A percentile compares a stretch with the other conserved stretches of the same genome.
Evolutionary conservation across 345 rosid species (phyloP).

Genomic region (Hibiscus trionum): DNA sequence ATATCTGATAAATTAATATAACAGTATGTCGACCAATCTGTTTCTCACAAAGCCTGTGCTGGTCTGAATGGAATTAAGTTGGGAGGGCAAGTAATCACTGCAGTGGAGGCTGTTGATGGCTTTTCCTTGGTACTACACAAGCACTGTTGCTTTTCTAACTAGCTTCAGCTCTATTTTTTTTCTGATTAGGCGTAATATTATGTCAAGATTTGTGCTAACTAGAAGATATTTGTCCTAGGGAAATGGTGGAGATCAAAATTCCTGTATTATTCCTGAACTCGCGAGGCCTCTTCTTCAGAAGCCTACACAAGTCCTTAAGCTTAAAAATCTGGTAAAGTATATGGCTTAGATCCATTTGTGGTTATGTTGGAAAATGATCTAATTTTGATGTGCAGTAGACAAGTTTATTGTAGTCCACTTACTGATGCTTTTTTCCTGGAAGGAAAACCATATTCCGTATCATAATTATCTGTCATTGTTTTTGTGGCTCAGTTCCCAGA

Average conservation of each 20-base stretch:
- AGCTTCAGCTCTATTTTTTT: slow-evolving; percentile 6
- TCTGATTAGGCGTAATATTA: neutral
- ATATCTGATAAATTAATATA: neutral
- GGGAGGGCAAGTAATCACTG: slow-evolving; percentile 77
- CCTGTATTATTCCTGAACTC: slow-evolving; percentile 57
- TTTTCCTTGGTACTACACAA: slow-evolving; percentile 35
- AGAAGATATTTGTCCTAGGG: slow-evolving; percentile 34
- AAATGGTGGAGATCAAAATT: slow-evolving; percentile 33
- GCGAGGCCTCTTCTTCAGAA: slow-evolving; percentile 77
- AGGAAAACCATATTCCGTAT: neutral
- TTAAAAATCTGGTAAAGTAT: slow-evolving; percentile 62
- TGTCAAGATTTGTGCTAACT: slow-evolving; percentile 18
- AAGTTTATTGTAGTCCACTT: neutral
- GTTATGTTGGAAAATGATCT: neutral
- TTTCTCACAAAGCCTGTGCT: slow-evolving; percentile 71
- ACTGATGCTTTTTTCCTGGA: neutral
- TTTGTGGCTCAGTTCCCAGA: slow-evolving; percentile 48
- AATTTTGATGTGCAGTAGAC: neutral
- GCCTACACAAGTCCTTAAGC: slow-evolving; percentile 67
- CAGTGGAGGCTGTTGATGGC: slow-evolving; percentile 49
- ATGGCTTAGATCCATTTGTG: neutral
- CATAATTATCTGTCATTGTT: neutral
- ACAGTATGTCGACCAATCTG: slow-evolving; percentile 69
- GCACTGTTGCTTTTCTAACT: slow-evolving; percentile 5
- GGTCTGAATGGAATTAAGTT: slow-evolving; percentile 87